These are phyloP conservation scores for Elongisporangium senticosum DNA, from an alignment of 352 stramenopile species.

Conservation along the genomic window DNA sequence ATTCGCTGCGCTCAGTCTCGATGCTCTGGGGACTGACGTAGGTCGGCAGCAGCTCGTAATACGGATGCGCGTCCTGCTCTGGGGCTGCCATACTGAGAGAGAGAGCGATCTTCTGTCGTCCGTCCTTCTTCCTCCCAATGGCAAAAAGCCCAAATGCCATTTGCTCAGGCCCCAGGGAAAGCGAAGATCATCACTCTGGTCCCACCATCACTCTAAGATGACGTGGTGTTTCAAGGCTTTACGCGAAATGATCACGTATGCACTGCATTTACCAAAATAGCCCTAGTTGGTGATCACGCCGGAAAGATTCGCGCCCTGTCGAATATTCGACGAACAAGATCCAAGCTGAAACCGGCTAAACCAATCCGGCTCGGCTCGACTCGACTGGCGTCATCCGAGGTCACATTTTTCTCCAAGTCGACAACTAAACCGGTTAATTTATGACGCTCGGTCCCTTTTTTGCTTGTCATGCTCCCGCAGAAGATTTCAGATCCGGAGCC, in stretches of 20 bases:
- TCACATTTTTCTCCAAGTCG: not conserved
- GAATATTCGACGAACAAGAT: not conserved
- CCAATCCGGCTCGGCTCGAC: not conserved
- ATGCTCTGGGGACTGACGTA: slow-evolving; percentile 42
- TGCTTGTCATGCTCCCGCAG: not conserved
- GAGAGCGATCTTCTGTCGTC: no score
- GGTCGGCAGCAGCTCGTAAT: slow-evolving; percentile 57
- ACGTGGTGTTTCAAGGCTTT: not conserved
- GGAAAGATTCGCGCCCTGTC: not conserved
- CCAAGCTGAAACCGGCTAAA: not conserved
- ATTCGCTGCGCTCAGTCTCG: slow-evolving; percentile 27
- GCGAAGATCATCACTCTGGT: not conserved
- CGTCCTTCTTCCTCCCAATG: not conserved
- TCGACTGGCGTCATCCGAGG: not conserved
- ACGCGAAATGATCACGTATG: not conserved
- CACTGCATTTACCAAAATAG: not conserved
- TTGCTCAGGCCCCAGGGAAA: not conserved
- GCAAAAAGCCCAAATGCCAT: not conserved
- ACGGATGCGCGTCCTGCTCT: slow-evolving; percentile 22
- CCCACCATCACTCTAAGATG: not conserved
- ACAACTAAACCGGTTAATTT: not conserved
- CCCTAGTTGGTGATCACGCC: no score
- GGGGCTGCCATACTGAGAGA: not conserved
- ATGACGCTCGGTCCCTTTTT: not conserved
- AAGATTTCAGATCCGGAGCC: not conserved